Percentiles rank a stretch among this genome's conserved stretches.
Conservation (phyloP, 768 basidiomycete species). For the Ramaria rubella region DNA sequence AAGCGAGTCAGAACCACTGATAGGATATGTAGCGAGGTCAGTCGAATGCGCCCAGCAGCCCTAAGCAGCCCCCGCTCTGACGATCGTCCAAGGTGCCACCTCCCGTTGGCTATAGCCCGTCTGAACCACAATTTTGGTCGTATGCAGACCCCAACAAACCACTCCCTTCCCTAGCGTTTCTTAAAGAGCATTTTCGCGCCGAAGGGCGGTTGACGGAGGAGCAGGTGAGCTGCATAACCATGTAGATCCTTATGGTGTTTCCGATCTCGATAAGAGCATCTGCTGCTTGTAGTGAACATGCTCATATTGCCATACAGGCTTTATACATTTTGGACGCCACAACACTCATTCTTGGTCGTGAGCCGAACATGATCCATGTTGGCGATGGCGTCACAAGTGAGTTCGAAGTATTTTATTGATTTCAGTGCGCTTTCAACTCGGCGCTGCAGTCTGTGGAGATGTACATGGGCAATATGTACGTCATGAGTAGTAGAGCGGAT, state of each 20-base stretch:
- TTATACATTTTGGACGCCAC: conserved; percentile 69
- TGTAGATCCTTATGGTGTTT: no score
- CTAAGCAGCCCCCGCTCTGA: not conserved
- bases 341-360: conserved; percentile 58
- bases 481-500: conserved; percentile 9
- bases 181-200: conserved; percentile 84
- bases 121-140: conserved; percentile 9
- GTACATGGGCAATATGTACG: conserved; percentile 95
- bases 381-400: conserved; percentile 86
- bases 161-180: conserved; percentile 68
- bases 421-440: not conserved
- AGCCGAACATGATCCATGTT: conserved; percentile 83
- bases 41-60: not conserved
- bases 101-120: not conserved
- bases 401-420: conserved; percentile 23
- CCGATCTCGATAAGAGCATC: not conserved
- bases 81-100: not conserved
- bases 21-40: conserved; percentile 5
- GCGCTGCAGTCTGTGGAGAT: conserved; percentile 78
- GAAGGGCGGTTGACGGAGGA: conserved; percentile 79
- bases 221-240: conserved; percentile 9
- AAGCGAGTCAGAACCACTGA: conserved; percentile 7
- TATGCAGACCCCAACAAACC: conserved; percentile 23
- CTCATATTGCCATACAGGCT: conserved; percentile 40
- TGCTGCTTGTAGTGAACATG: not conserved